A percentile compares a stretch with the other conserved stretches of the same genome.
Conservation (phyloP, 2,329 filamentous ascomycete species). For the Dryadomyces quercivorus region DNA sequence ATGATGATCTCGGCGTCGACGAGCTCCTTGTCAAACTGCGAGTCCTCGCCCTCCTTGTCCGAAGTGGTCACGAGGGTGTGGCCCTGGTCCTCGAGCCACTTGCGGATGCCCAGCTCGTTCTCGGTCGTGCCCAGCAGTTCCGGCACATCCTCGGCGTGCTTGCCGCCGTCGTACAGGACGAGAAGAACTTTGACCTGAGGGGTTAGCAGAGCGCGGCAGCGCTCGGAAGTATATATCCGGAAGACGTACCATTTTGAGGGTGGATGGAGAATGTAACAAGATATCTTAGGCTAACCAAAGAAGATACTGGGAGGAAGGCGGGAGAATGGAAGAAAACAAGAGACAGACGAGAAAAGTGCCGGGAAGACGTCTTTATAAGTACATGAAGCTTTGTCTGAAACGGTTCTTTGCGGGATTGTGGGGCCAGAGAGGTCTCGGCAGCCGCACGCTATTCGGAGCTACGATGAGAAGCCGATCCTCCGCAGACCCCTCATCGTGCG, state of each 20-base stretch:
- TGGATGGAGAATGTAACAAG: too few relatives aligned
- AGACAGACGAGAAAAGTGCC: background rate
- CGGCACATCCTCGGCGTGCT: slow-evolving; percentile 83
- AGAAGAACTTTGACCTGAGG: slow-evolving; percentile 85
- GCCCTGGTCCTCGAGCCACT: slow-evolving; percentile 95
- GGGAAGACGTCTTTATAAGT: background rate
- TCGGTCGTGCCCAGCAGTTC: slow-evolving; percentile 87
- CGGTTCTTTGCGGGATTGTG: background rate
- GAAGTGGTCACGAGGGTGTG: slow-evolving; percentile 96
- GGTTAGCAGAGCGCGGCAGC: too few relatives aligned
- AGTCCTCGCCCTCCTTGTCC: slow-evolving; percentile 90
- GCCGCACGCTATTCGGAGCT: slow-evolving; percentile 1
- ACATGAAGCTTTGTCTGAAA: background rate
- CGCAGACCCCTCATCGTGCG: background rate
- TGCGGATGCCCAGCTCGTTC: slow-evolving; percentile 93
- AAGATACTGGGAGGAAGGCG: background rate
- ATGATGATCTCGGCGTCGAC: slow-evolving; percentile 98
- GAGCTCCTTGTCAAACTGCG: slow-evolving; percentile 87
- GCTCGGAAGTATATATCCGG: too few relatives aligned
- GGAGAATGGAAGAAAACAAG: background rate
- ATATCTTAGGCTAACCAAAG: background rate
- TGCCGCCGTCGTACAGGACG: slow-evolving; percentile 82
- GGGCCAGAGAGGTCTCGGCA: background rate
- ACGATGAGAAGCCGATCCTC: background rate
- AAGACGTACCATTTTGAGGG: slow-evolving; percentile 3